Conservation (phyloP, 352 stramenopile species). For the Thalassiosira exigua region DNA sequence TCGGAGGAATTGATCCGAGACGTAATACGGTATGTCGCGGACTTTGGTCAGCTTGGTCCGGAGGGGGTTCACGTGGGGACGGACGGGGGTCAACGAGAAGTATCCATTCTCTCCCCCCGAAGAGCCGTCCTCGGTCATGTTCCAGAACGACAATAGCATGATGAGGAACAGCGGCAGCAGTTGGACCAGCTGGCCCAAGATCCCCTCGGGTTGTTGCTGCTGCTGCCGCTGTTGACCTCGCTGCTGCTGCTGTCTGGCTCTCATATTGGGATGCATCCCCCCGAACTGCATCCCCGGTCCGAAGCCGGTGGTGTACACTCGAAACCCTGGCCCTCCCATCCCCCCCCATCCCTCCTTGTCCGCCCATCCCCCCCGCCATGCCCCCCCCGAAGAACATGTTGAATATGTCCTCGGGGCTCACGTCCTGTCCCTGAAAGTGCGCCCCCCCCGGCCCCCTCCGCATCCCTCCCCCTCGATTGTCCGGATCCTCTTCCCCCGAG, state of each 20-base stretch:
- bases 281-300: conserved; percentile 63
- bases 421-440: conserved; percentile 74
- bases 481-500: conserved; percentile 83
- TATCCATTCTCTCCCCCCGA: conserved; percentile 66
- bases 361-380: conserved; percentile 25
- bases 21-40: conserved; percentile 87
- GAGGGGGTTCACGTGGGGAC: conserved; percentile 68
- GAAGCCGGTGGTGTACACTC: conserved; percentile 78
- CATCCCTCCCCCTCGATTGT: conserved; percentile 72
- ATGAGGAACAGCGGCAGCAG: conserved; percentile 81
- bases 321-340: conserved; percentile 60
- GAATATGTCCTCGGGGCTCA: conserved; percentile 87
- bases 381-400: conserved; percentile 87
- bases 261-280: conserved; percentile 57
- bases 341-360: conserved; percentile 34
- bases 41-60: conserved; percentile 74
- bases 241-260: conserved; percentile 32
- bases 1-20: conserved; percentile 82
- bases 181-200: conserved; percentile 53
- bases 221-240: conserved; percentile 46
- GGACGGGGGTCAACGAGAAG: conserved; percentile 72
- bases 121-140: conserved; percentile 43
- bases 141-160: conserved; percentile 77
- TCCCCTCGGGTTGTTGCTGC: conserved; percentile 19
- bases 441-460: conserved; percentile 34